phyloP scores from a whole-genome alignment of 2,329 filamentous ascomycete species.

The Cordyceps sp. region DNA sequence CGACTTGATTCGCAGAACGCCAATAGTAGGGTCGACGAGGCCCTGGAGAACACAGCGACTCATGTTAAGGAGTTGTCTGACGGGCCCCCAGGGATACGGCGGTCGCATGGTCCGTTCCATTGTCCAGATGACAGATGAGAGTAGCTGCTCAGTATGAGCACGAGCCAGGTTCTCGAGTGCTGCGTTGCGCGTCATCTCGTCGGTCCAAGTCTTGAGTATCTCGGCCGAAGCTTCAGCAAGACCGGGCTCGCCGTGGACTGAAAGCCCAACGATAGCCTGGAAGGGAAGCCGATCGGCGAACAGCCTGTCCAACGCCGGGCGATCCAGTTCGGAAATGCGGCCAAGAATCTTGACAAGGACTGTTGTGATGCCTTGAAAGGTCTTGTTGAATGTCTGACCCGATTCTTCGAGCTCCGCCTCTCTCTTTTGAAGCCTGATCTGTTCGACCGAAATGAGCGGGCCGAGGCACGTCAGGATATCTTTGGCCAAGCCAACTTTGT shows the following conservation, averaged over 20 bases:
- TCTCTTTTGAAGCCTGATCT: conserved; percentile 41
- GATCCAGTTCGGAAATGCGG: conserved; percentile 59
- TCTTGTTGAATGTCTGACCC: conserved; percentile 56
- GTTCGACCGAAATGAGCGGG: conserved; percentile 59
- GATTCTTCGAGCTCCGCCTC: conserved; percentile 21
- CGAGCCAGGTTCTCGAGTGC: conserved; percentile 22
- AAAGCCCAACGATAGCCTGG: conserved; percentile 57
- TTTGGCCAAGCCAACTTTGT: conserved; percentile 56
- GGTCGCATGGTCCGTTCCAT: conserved; percentile 17
- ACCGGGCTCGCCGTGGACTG: conserved; percentile 65
- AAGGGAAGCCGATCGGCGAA: conserved; percentile 53
- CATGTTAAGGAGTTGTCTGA: conserved; percentile 38
- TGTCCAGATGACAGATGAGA: conserved; percentile 25
- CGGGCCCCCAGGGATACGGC: conserved; percentile 35
- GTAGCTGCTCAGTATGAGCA: conserved; percentile 21
- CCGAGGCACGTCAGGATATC: conserved; percentile 55
- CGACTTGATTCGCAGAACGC: conserved; percentile 35
- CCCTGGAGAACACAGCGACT: conserved; percentile 38
- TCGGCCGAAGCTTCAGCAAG: conserved; percentile 69
- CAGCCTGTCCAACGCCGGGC: conserved; percentile 50
- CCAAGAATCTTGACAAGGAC: conserved; percentile 61
- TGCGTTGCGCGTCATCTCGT: conserved; percentile 33
- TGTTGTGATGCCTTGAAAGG: conserved; percentile 38
- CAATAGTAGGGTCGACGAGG: conserved; percentile 37
- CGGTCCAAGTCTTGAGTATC: conserved; percentile 68